These are phyloP conservation scores for Monosporozyma servazzii DNA, from an alignment of 805 yeast species.

Conservation along the genomic window DNA sequence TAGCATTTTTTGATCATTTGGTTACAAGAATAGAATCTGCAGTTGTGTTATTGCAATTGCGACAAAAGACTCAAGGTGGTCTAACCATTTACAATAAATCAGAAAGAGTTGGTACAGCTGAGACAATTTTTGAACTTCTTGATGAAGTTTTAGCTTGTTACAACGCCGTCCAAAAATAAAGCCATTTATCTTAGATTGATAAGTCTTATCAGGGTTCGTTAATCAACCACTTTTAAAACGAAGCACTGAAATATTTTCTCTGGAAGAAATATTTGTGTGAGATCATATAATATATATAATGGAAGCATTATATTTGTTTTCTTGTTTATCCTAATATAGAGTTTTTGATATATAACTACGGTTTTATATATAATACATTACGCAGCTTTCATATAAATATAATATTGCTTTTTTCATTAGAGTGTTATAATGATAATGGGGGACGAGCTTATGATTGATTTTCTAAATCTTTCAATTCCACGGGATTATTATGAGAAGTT, in stretches of 20 bases:
- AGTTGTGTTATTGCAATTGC: constrained; percentile 36
- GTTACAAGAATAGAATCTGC: constrained; percentile 62
- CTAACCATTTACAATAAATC: constrained; percentile 9
- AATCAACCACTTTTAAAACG: neutral
- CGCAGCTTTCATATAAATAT: neutral
- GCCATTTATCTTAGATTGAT: neutral
- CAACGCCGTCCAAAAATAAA: neutral
- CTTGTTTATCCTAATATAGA: neutral
- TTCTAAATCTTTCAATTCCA: constrained; percentile 14
- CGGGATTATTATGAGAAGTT: neutral
- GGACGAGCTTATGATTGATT: constrained; percentile 5
- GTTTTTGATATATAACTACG: neutral
- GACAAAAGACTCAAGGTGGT: constrained; percentile 29
- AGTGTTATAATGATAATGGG: neutral
- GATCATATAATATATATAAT: neutral
- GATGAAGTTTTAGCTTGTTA: constrained; percentile 9
- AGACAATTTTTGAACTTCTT: constrained; percentile 20
- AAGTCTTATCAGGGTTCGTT: neutral
- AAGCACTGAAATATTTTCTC: neutral
- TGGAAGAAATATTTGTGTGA: neutral
- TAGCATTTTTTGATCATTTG: constrained; percentile 51
- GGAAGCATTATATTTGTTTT: neutral
- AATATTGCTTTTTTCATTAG: neutral
- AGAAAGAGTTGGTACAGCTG: constrained; percentile 8
- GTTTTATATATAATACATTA: neutral